Conservation (phyloP, 2,329 filamentous ascomycete genomes). For the Simplicillium sp. region DNA sequence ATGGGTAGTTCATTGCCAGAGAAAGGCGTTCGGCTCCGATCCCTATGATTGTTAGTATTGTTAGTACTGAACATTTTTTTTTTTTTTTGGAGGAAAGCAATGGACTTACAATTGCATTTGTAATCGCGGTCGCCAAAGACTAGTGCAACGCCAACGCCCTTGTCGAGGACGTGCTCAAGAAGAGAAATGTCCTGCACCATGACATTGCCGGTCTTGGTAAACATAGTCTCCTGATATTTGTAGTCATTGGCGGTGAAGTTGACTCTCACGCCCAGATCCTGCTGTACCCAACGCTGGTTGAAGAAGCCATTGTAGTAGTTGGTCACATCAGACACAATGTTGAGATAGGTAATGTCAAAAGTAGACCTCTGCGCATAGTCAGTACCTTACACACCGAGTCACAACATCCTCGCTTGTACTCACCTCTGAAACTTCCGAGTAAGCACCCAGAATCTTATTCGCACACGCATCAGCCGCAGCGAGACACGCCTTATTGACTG, state of each 20-base stretch:
- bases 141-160: conserved; percentile 56
- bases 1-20: conserved; percentile 42
- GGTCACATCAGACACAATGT: conserved; percentile 48
- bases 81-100: too few relatives aligned
- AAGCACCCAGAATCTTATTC: too few relatives aligned
- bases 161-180: conserved; percentile 47
- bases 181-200: background rate
- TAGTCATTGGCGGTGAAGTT: conserved; percentile 36
- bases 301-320: conserved; percentile 53
- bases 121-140: conserved; percentile 56
- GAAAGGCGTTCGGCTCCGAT: conserved; percentile 62
- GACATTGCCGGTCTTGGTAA: background rate
- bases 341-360: conserved; percentile 51
- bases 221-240: too few relatives aligned
- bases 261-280: conserved; percentile 50
- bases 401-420: too few relatives aligned
- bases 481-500: too few relatives aligned
- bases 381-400: conserved; percentile 1
- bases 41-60: too few relatives aligned
- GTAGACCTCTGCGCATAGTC: background rate
- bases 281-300: conserved; percentile 45
- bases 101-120: conserved; percentile 52
- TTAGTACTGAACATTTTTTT: too few relatives aligned
- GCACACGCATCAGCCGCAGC: too few relatives aligned
- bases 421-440: too few relatives aligned